Evolutionary conservation across 1,139 yeast species (phyloP), one percentile per base, ranked within the genome.

Genomic region (Scheffersomyces insectosa): DNA sequence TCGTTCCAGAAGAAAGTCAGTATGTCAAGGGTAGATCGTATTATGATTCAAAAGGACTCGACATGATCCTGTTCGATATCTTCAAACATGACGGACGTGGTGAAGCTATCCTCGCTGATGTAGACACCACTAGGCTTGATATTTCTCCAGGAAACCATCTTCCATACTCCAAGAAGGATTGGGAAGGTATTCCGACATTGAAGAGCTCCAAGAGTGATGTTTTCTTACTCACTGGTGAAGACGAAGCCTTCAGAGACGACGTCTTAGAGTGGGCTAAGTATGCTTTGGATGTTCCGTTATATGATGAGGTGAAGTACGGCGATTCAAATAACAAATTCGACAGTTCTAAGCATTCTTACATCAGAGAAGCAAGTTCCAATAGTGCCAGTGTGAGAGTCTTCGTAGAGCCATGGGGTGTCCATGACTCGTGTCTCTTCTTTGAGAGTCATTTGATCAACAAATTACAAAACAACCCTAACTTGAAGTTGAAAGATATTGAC

Each of bases 381-480:
- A 45, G 45, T 37, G 54, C 57, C 39, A 47, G 50, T 41, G 53
- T 63, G 39, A 42, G 57, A 29, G 49, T 65, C 3, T 64, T 55
- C 44, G 60, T 72, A 29, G 78, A 73, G 49, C 79, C 78, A 0
- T 65, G 68, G 68, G 79, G 79, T 3, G 58, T 72, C 16, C 79
- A 74, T 51, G 79, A 72, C 51, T 47, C 70, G 0, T 41, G 54
- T 27, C 62, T 72, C 35, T 64, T 67, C 46, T 60, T 68, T 42
- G 79, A 73, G 46, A 58, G 62, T 43, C 42, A 34, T 5, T 37
- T 55, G 4, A 39, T 49, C 11, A 11, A 33, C 14, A 34, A 36
- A 9, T 16, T 48, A 12, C 43, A 43, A 14, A 36, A 41, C 38
- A 38, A 44, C 8, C 41, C 38, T 14, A 32, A 36, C 7, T 36